phyloP scores from a whole-genome alignment of 2,329 filamentous ascomycete species.

The Hysterium pulicare region DNA sequence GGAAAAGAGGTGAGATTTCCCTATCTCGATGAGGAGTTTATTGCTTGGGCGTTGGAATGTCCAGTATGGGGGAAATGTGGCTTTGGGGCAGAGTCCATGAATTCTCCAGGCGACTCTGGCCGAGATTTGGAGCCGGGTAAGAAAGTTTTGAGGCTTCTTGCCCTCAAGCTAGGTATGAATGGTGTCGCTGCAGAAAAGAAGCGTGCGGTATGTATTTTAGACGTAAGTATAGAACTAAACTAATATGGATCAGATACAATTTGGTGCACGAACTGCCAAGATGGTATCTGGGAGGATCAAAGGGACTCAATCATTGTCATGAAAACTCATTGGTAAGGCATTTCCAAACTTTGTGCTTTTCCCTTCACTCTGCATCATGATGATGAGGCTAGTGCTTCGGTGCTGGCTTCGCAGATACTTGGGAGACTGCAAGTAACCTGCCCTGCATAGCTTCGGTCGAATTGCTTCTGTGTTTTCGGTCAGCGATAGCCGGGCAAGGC shows the following conservation, averaged over 20 bases:
- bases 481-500: slow-evolving; percentile 7
- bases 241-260: slow-evolving; percentile 38
- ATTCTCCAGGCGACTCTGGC: slow-evolving; percentile 18
- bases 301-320: slow-evolving; percentile 44
- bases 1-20: slow-evolving; percentile 86
- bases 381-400: slow-evolving; percentile 16
- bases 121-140: slow-evolving; percentile 70
- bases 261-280: slow-evolving; percentile 43
- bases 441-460: slow-evolving; percentile 7
- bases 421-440: slow-evolving; percentile 19
- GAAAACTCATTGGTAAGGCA: slow-evolving; percentile 14
- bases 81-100: slow-evolving; percentile 53
- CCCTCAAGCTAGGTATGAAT: slow-evolving; percentile 68
- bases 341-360: slow-evolving; percentile 11
- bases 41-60: slow-evolving; percentile 71
- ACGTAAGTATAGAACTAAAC: not conserved
- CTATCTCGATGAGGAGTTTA: slow-evolving; percentile 81
- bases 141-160: slow-evolving; percentile 72
- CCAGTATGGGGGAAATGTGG: slow-evolving; percentile 86
- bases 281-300: slow-evolving; percentile 50
- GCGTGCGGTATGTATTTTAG: slow-evolving; percentile 61
- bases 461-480: slow-evolving; percentile 7
- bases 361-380: slow-evolving; percentile 21
- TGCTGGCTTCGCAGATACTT: slow-evolving; percentile 10
- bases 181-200: slow-evolving; percentile 84